Conservation (phyloP, 306 rosid genomes). For the Rubus idaeus region DNA sequence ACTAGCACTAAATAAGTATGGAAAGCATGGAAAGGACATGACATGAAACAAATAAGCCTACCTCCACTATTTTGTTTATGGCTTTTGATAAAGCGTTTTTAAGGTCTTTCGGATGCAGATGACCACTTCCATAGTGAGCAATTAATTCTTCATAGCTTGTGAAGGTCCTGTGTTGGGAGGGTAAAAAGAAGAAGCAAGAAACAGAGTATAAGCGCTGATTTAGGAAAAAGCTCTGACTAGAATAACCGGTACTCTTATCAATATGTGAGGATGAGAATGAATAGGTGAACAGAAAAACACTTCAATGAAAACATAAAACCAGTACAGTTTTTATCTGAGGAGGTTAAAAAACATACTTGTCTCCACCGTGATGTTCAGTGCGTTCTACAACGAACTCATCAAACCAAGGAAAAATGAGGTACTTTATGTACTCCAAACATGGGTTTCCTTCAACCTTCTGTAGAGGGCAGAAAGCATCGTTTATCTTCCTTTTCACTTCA, state of each 20-base stretch:
- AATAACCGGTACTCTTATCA: too few relatives aligned
- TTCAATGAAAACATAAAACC: neutral
- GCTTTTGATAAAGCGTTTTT: constrained; percentile 71
- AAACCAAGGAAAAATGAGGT: constrained; percentile 73
- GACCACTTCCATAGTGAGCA: constrained; percentile 59
- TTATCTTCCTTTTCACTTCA: constrained; percentile 77
- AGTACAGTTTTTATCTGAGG: neutral
- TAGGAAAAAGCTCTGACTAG: too few relatives aligned
- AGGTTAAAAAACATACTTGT: constrained; percentile 47
- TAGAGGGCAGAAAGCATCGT: constrained; percentile 84
- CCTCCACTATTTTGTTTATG: constrained; percentile 76
- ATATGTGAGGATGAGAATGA: neutral
- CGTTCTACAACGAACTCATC: constrained; percentile 67
- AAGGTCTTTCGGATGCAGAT: constrained; percentile 70
- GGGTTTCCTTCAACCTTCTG: constrained; percentile 71
- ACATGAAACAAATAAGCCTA: constrained; percentile 5
- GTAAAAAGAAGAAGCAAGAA: constrained; percentile 6
- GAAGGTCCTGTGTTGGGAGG: constrained; percentile 47
- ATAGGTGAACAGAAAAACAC: neutral
- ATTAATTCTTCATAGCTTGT: constrained; percentile 58
- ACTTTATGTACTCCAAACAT: constrained; percentile 76
- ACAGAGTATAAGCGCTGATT: neutral
- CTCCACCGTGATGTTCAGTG: constrained; percentile 59
- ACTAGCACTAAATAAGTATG: too few relatives aligned
- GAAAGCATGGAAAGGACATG: too few relatives aligned